phyloP scores from a whole-genome alignment of 805 yeast species.

The Pichia gijzeniarum region DNA sequence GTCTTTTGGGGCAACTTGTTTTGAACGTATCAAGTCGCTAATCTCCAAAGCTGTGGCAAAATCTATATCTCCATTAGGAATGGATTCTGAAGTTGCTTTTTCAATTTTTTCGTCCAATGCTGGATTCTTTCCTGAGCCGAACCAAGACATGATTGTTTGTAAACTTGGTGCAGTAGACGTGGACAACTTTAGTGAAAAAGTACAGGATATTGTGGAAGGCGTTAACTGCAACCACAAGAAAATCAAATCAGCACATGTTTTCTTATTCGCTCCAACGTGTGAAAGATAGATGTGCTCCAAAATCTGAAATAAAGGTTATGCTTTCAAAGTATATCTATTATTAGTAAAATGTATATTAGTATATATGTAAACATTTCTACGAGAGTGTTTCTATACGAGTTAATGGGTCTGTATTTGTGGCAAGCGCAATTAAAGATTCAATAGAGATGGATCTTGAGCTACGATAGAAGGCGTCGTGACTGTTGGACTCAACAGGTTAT shows the following conservation, averaged over 20 bases:
- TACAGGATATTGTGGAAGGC: neutral
- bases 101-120: slow-evolving; percentile 58
- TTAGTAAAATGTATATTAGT: no score
- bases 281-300: no score
- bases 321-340: no score
- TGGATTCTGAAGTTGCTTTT: slow-evolving; percentile 80
- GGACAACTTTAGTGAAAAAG: no score
- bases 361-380: no score
- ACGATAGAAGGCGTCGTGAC: neutral
- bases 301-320: no score
- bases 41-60: slow-evolving; percentile 67
- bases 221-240: no score
- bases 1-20: slow-evolving; percentile 68
- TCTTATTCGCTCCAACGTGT: no score
- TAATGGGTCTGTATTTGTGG: no score
- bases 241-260: no score
- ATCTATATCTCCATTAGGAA: slow-evolving; percentile 88
- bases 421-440: neutral
- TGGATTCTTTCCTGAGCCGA: slow-evolving; percentile 30
- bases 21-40: slow-evolving; percentile 80
- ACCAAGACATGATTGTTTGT: slow-evolving; percentile 43
- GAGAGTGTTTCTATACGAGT: no score
- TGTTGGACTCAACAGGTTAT: slow-evolving; percentile 24
- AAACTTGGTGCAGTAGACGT: neutral
- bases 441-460: neutral